Percentiles rank a stretch among this genome's conserved stretches.
These are phyloP conservation scores for Phylloboletellus chloephorus DNA, from an alignment of 1,284 basidiomycete species.

Conservation along the genomic window DNA sequence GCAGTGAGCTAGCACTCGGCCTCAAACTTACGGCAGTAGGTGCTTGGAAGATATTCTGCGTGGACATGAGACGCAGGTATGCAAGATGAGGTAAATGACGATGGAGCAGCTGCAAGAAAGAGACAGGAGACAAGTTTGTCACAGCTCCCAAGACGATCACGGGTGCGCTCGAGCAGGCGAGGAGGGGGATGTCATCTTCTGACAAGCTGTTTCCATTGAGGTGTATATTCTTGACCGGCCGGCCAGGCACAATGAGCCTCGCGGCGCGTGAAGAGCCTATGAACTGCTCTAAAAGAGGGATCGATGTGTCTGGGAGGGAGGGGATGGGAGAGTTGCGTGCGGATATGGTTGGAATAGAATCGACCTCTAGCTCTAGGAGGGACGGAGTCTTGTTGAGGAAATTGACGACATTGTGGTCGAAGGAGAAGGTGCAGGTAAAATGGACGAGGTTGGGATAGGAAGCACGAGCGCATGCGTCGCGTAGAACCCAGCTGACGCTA, in stretches of 20 bases:
- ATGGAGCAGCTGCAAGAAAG: slow-evolving; percentile 42
- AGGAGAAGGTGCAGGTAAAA: slow-evolving; percentile 53
- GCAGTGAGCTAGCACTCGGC: slow-evolving; percentile 1
- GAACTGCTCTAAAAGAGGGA: slow-evolving; percentile 53
- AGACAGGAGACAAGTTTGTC: slow-evolving; percentile 41
- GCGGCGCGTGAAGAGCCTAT: slow-evolving; percentile 55
- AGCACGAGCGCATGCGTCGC: slow-evolving; percentile 24
- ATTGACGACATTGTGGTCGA: slow-evolving; percentile 49
- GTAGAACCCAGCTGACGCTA: slow-evolving; percentile 49
- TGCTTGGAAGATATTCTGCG: slow-evolving; percentile 41
- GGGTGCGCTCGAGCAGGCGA: slow-evolving; percentile 43
- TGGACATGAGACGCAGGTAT: slow-evolving; percentile 51
- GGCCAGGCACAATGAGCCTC: slow-evolving; percentile 50
- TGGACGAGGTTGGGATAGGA: slow-evolving; percentile 45
- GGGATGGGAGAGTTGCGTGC: slow-evolving; percentile 17
- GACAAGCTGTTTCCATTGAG: slow-evolving; percentile 52
- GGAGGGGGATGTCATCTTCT: slow-evolving; percentile 45
- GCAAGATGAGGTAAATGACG: slow-evolving; percentile 43
- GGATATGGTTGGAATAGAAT: slow-evolving; percentile 30
- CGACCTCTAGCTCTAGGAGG: slow-evolving; percentile 51
- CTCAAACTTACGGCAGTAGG: slow-evolving; percentile 42
- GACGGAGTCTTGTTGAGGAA: slow-evolving; percentile 53
- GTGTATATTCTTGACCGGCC: slow-evolving; percentile 58
- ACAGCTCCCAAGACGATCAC: slow-evolving; percentile 43
- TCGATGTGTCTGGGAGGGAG: slow-evolving; percentile 33